Conservation (phyloP, 805 yeast species). For the Saturnispora galanensis region DNA sequence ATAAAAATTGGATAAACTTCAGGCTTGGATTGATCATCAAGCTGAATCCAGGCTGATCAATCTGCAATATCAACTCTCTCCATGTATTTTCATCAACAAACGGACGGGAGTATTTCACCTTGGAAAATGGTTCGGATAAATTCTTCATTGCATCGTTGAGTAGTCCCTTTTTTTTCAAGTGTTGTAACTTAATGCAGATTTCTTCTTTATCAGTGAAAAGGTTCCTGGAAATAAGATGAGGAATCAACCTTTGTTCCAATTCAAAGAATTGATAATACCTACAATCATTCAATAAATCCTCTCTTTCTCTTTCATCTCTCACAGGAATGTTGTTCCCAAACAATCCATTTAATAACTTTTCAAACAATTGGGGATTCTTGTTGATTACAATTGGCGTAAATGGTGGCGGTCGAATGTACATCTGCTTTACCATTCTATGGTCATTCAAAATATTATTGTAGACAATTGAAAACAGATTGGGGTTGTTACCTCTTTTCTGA, state of each 20-base stretch:
- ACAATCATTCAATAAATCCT: constrained; percentile 55
- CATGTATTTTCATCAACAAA: constrained; percentile 28
- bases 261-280: constrained; percentile 66
- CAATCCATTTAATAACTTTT: constrained; percentile 43
- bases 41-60: constrained; percentile 25
- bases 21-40: constrained; percentile 27
- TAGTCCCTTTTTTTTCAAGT: constrained; percentile 34
- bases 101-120: constrained; percentile 36
- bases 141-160: constrained; percentile 12
- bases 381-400: constrained; percentile 44
- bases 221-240: constrained; percentile 39
- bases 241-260: constrained; percentile 61
- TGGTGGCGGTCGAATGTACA: constrained; percentile 68
- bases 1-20: constrained; percentile 18
- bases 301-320: constrained; percentile 44
- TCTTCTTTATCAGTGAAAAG: constrained; percentile 46
- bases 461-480: constrained; percentile 66
- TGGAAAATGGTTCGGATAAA: constrained; percentile 12
- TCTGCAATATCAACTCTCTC: constrained; percentile 35
- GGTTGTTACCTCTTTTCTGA: constrained; percentile 52
- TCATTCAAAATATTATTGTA: constrained; percentile 43
- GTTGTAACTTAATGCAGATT: constrained; percentile 41
- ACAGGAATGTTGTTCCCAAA: constrained; percentile 45
- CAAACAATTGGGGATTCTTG: constrained; percentile 46
- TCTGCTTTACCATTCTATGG: constrained; percentile 30